A percentile compares a stretch with the other conserved stretches of the same genome.
Evolutionary conservation across 768 basidiomycete species (phyloP).

Genomic region (Trametes villosa): DNA sequence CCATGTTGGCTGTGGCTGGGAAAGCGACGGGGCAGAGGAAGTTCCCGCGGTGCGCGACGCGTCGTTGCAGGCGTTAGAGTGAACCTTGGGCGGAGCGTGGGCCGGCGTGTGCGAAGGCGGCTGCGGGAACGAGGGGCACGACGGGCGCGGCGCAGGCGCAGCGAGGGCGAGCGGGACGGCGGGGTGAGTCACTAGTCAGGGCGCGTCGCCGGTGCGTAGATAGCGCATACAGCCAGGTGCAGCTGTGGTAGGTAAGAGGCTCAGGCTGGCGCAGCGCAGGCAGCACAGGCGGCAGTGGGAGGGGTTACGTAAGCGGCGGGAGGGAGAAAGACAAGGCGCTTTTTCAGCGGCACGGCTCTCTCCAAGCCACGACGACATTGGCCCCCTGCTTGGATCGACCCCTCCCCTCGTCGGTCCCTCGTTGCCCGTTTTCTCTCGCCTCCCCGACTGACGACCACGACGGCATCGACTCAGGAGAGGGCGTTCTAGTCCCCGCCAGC

Average conservation of each 20-base stretch:
- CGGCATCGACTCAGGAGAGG: slow-evolving; percentile 43
- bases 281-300: not conserved
- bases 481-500: slow-evolving; percentile 30
- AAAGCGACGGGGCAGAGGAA: slow-evolving; percentile 5
- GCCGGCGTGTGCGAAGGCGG: too few relatives aligned
- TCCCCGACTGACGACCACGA: slow-evolving; percentile 47
- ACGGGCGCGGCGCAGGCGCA: not conserved
- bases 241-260: not conserved
- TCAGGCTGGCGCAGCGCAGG: slow-evolving; percentile 16
- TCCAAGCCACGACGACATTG: slow-evolving; percentile 40
- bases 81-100: not conserved
- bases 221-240: not conserved
- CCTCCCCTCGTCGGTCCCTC: slow-evolving; percentile 46
- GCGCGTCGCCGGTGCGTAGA: not conserved
- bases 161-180: not conserved
- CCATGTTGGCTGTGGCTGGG: slow-evolving; percentile 34
- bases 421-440: slow-evolving; percentile 40
- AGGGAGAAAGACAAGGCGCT: slow-evolving; percentile 24
- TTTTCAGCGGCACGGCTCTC: slow-evolving; percentile 15
- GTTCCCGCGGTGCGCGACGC: slow-evolving; percentile 5
- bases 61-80: slow-evolving; percentile 1
- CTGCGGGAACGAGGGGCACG: slow-evolving; percentile 6
- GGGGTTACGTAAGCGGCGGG: slow-evolving; percentile 30
- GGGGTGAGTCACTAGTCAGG: not conserved
- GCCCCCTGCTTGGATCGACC: slow-evolving; percentile 46